Conservation (phyloP, 495 filamentous ascomycete genomes). For the Beverwykella pulmonaria region DNA sequence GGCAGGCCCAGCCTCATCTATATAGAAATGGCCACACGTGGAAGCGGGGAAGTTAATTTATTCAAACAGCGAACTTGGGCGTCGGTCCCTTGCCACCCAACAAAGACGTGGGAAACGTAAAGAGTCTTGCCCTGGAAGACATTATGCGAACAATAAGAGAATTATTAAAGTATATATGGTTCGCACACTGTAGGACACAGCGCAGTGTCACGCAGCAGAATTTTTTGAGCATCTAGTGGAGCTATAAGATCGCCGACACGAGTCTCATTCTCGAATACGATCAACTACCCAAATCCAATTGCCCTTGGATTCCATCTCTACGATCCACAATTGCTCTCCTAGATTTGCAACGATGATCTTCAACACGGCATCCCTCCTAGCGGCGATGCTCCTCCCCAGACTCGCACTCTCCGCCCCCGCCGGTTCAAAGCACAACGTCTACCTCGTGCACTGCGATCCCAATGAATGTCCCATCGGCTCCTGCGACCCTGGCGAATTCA, state of each 20-base stretch:
- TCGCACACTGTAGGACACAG: neutral
- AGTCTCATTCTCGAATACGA: neutral
- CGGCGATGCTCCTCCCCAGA: neutral
- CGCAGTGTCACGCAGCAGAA: neutral
- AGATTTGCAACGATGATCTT: conserved; percentile 7
- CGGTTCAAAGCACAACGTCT: conserved; percentile 29
- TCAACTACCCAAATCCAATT: neutral
- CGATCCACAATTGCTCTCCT: neutral
- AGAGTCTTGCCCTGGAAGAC: neutral
- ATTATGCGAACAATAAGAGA: neutral
- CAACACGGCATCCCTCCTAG: neutral
- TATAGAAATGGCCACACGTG: neutral
- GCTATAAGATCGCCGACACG: conserved; percentile 1
- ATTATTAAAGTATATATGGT: neutral
- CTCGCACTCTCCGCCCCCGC: conserved; percentile 9
- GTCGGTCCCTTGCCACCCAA: neutral
- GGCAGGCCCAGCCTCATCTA: neutral
- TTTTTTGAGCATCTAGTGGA: neutral
- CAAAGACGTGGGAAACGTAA: neutral
- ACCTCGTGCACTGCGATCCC: conserved; percentile 22
- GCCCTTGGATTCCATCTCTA: neutral
- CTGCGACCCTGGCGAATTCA: conserved; percentile 26
- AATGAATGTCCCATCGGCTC: conserved; percentile 23
- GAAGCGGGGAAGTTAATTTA: neutral
- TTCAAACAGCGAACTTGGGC: neutral